These are phyloP conservation scores for Vachellia pachyceras DNA, from an alignment of 306 rosid genomes.

Conservation along the genomic window DNA sequence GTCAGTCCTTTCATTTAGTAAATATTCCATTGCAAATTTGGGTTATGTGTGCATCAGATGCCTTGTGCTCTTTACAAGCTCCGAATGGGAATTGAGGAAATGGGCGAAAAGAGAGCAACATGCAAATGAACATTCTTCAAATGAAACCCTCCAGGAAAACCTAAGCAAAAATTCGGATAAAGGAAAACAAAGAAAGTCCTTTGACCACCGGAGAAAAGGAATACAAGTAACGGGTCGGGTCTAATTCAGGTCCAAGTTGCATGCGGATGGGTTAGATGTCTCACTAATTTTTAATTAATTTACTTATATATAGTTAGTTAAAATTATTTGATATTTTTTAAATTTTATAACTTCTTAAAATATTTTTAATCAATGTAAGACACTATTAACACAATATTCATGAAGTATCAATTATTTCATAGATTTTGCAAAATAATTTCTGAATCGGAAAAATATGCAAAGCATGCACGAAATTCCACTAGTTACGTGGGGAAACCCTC, in stretches of 20 bases:
- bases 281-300: too few species aligned
- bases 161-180: background rate
- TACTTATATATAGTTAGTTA: too few species aligned
- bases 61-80: slow-evolving; percentile 7
- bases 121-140: slow-evolving; percentile 21
- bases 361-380: too few species aligned
- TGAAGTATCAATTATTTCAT: background rate
- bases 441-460: too few species aligned
- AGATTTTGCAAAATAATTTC: too few species aligned
- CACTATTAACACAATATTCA: too few species aligned
- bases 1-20: background rate
- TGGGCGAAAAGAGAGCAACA: background rate
- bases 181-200: background rate
- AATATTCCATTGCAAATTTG: background rate
- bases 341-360: too few species aligned
- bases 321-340: too few species aligned
- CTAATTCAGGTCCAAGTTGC: background rate
- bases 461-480: too few species aligned
- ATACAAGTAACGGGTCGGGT: slow-evolving; percentile 17
- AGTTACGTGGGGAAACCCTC: too few species aligned
- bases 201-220: background rate
- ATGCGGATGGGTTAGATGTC: background rate
- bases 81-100: slow-evolving; percentile 9
- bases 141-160: slow-evolving; percentile 11
- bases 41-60: background rate